Conservation (phyloP, 305 asterid species). For the Fraxinus dipetala region DNA sequence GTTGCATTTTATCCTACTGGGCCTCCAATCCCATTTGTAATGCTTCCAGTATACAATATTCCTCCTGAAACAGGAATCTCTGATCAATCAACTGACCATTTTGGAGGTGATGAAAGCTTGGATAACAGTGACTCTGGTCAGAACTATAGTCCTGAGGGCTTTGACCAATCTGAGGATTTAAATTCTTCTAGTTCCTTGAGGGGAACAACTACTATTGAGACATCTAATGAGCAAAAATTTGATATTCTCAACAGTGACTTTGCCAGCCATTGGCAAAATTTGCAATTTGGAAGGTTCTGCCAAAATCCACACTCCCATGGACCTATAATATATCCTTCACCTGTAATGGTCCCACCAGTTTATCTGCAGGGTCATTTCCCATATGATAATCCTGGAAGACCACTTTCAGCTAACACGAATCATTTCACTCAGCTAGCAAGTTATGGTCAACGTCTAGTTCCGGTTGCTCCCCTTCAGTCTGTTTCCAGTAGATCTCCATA, state of each 20-base stretch:
- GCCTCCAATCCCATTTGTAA: conserved; percentile 91
- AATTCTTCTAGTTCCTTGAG: conserved; percentile 46
- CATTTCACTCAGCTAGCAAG: conserved; percentile 63
- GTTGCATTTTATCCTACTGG: conserved; percentile 91
- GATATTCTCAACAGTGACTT: conserved; percentile 92
- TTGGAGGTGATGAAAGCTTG: conserved; percentile 48
- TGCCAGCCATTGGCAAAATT: conserved; percentile 85
- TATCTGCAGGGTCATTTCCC: conserved; percentile 78
- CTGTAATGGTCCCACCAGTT: conserved; percentile 80
- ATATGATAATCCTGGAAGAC: conserved; percentile 82
- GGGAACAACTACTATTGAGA: conserved; percentile 42
- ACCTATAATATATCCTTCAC: conserved; percentile 63
- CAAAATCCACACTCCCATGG: conserved; percentile 62
- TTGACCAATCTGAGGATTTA: conserved; percentile 51
- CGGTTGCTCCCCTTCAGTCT: conserved; percentile 67
- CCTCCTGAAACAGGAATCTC: conserved; percentile 63
- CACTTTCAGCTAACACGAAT: conserved; percentile 56
- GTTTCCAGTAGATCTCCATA: conserved; percentile 65
- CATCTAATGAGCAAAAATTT: conserved; percentile 52
- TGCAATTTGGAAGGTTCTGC: conserved; percentile 86
- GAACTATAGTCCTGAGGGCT: conserved; percentile 47
- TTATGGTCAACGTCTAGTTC: conserved; percentile 65
- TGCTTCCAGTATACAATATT: conserved; percentile 76
- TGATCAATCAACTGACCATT: conserved; percentile 53
- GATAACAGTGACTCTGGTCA: conserved; percentile 48